Evolutionary conservation across 2,329 filamentous ascomycete genomes (phyloP), one percentile per base, ranked within the genome.

Genomic region (Podosphaera aphanis): DNA sequence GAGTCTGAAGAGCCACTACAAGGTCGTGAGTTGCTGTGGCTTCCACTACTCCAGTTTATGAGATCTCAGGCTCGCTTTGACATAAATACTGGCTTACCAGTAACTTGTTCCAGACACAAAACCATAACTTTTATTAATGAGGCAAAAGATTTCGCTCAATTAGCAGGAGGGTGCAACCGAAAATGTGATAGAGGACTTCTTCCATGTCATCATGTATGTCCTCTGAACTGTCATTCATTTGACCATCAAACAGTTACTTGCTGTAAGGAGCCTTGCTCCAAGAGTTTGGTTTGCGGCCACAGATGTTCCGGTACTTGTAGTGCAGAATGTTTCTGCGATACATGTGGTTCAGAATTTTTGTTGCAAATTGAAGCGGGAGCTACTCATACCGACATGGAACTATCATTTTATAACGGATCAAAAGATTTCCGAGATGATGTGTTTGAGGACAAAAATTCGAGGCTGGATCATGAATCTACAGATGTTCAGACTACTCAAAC

Each of bases 81-180:
- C n/a, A 44, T 54, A 11, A 50, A 57, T 20, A 59, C 58, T n/a
- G 60, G 64, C 2, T 53, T 88, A 0, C 79, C 79, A 1, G 57
- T 86, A 13, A 66, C 65, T 5, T 90, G 83, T 55, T 55, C 62
- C 5, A 70, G 67, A 0, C 82, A 88, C 55, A 56, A 61, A 0
- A 63, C 57, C 1, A 66, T 64, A 23, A 69, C 64, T 0, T 62
- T 65, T 40, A 67, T 84, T 25, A 59, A 63, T 43, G 63, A 69
- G 10, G 61, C 70, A 0, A 60, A 66, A 1, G 67, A 74, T 16
- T 83, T 73, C 70, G 48, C 58, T 0, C 46, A 46, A 59, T 63
- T 68, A 13, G 61, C 64, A 45, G 75, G 70, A 18, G 74, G 70
- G 5, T 79, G 71, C 57, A 52, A 62, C 44, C 48, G 52, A 41